Base-by-base conservation (phyloP, 1,284 basidiomycete species). In the Trichosporon asahii region DNA sequence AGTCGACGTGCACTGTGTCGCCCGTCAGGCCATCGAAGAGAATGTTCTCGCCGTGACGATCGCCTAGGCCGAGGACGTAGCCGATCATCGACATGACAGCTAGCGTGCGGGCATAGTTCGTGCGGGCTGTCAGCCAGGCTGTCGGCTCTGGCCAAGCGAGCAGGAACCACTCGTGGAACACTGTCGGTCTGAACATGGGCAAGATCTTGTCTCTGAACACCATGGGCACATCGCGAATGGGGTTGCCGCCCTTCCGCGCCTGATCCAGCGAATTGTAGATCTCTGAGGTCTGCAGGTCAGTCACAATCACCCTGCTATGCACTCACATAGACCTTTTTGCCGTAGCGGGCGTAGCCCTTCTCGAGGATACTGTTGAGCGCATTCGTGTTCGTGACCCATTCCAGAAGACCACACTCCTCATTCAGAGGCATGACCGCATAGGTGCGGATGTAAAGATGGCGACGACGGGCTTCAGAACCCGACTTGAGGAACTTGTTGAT, bases 21-120 rank as follows among this genome's bases (percentile, higher is more conserved):
- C 97, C 97, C 0, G 90, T 91, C 70, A 90, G 90, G 2, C 87
- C 88, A 78, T 99, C 97, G 57, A 99, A 89, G 11, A 99, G 86
- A 64, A 99, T 98, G 79, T 99, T 99, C 84, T 99, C 97, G 76
- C 92, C 90, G 80, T 99, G 97, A 61, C 97, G 88, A 82, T 99
- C 97, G 14, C 97, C 97, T n/a, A 99, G 86, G 12, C 95, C 97
- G 9, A 99, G 86, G 40, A 99, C 96, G 76, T 93, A 97, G 23
- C 97, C 97, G 29, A 99, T 94, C 91, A 99, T 99, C 3, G 93
- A 97, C 92, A 98, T 99, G 65, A 99, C 97, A 0, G 97, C 97
- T 0, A 91, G 88, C 0, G 97, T 98, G 57, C 96, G 88, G 15
- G 89, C 90, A 79, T 96, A 99, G 2, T 90, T 88, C 71, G 94